phyloP scores from a whole-genome alignment of 352 stramenopile genomes.

The Phytopythium aichiense region DNA sequence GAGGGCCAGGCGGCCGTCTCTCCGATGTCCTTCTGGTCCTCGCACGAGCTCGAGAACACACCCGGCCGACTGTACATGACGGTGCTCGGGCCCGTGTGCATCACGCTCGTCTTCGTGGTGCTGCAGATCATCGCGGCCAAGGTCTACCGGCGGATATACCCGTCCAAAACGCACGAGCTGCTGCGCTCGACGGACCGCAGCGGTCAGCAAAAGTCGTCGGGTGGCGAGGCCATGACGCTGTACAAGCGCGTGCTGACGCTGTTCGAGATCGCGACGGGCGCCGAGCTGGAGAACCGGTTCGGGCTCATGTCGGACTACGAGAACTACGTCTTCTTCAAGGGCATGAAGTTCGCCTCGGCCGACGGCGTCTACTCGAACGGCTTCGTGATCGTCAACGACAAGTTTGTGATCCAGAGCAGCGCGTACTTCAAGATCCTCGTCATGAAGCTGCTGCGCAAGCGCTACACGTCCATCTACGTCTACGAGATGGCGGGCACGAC shows the following conservation, averaged over 20 bases:
- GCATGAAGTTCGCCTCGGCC: constrained; percentile 30
- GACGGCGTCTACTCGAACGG: constrained; percentile 29
- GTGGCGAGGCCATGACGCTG: background rate
- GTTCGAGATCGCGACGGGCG: constrained; percentile 25
- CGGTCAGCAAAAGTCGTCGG: background rate
- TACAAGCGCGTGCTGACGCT: constrained; percentile 19
- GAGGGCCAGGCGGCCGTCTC: constrained; percentile 21
- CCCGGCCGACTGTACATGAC: constrained; percentile 7
- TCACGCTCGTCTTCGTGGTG: constrained; percentile 20
- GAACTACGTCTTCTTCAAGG: constrained; percentile 33
- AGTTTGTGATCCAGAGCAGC: constrained; percentile 22
- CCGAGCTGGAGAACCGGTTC: constrained; percentile 18
- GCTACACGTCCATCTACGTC: constrained; percentile 21
- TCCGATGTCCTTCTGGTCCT: constrained; percentile 26
- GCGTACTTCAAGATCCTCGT: constrained; percentile 22
- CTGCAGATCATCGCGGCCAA: constrained; percentile 22
- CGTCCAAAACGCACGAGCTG: constrained; percentile 2
- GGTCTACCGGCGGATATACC: constrained; percentile 21
- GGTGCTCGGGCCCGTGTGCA: constrained; percentile 18
- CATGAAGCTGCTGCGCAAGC: constrained; percentile 17
- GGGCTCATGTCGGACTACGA: constrained; percentile 41
- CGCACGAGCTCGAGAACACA: constrained; percentile 17
- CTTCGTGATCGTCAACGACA: constrained; percentile 32
- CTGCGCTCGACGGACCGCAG: constrained; percentile 2
- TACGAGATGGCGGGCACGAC: constrained; percentile 27